phyloP scores from a whole-genome alignment of 495 filamentous ascomycete species.

The Podospora anserina region DNA sequence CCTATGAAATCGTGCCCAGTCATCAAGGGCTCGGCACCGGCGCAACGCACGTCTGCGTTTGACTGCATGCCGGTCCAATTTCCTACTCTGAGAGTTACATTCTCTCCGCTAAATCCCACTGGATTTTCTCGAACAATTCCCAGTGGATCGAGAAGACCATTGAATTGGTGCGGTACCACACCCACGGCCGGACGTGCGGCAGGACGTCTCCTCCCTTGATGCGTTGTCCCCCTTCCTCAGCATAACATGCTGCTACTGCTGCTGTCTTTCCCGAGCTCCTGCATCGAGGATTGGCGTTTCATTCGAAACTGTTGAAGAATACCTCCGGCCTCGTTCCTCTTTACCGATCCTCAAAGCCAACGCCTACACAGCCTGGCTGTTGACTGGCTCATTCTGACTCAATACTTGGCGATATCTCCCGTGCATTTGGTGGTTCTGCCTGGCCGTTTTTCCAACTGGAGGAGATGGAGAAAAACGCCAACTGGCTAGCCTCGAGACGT shows the following conservation, averaged over 20 bases:
- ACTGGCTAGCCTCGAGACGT: neutral
- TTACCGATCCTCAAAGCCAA: neutral
- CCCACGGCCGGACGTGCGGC: constrained; percentile 24
- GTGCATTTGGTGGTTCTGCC: neutral
- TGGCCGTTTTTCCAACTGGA: neutral
- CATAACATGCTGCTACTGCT: neutral
- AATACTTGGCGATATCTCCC: constrained; percentile 14
- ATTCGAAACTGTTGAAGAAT: neutral
- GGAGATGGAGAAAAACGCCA: neutral
- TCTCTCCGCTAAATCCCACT: constrained; percentile 26
- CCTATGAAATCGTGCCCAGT: constrained; percentile 42
- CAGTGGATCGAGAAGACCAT: constrained; percentile 7
- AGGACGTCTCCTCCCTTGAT: constrained; percentile 28
- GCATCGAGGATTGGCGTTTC: constrained; percentile 12
- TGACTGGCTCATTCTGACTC: constrained; percentile 18
- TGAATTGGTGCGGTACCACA: constrained; percentile 20
- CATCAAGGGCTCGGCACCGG: constrained; percentile 29
- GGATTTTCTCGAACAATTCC: constrained; percentile 27
- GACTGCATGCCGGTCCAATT: constrained; percentile 29
- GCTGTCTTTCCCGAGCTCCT: constrained; percentile 12
- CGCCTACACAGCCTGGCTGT: neutral
- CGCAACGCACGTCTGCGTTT: constrained; percentile 33
- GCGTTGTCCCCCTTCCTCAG: constrained; percentile 28
- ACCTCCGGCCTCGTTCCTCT: neutral
- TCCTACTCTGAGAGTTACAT: constrained; percentile 34